Conservation (phyloP, 2,329 filamentous ascomycete species). For the Trichoderma simmonsii region DNA sequence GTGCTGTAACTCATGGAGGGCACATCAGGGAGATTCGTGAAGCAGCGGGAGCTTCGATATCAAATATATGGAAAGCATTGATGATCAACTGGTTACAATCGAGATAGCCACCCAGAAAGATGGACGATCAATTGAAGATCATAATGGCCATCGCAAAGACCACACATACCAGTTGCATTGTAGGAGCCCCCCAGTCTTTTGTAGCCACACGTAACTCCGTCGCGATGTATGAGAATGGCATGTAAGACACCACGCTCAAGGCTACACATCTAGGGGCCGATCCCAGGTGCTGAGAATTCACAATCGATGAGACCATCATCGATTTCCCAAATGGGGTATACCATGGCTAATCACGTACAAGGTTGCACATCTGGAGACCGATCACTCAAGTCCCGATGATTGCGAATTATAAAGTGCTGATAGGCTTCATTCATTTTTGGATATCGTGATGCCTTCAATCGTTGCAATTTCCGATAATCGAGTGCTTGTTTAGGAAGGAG, state of each 20-base stretch:
- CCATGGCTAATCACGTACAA: not conserved
- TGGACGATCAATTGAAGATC: constrained; percentile 20
- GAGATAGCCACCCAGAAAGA: not conserved
- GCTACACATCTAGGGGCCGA: constrained; percentile 5
- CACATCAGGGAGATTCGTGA: not conserved
- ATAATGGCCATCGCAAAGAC: constrained; percentile 16
- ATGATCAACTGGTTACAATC: not conserved
- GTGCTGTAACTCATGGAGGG: not conserved
- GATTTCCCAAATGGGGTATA: not conserved
- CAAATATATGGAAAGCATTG: constrained; percentile 11
- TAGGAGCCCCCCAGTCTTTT: constrained; percentile 1
- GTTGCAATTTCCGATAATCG: not conserved
- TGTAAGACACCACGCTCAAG: constrained; percentile 20
- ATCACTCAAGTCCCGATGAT: not conserved
- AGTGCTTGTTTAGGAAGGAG: not conserved
- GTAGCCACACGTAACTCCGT: constrained; percentile 8
- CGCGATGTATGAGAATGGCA: constrained; percentile 25
- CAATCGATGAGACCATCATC: not conserved
- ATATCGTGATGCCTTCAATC: not conserved
- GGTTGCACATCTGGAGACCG: not conserved
- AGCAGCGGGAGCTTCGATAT: not conserved
- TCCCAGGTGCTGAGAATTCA: not conserved
- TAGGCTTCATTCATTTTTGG: not conserved
- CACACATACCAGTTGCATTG: constrained; percentile 26
- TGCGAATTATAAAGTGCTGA: not conserved